These are phyloP conservation scores for Yarrowia sp. DNA, from an alignment of 805 yeast species.

Conservation along the genomic window DNA sequence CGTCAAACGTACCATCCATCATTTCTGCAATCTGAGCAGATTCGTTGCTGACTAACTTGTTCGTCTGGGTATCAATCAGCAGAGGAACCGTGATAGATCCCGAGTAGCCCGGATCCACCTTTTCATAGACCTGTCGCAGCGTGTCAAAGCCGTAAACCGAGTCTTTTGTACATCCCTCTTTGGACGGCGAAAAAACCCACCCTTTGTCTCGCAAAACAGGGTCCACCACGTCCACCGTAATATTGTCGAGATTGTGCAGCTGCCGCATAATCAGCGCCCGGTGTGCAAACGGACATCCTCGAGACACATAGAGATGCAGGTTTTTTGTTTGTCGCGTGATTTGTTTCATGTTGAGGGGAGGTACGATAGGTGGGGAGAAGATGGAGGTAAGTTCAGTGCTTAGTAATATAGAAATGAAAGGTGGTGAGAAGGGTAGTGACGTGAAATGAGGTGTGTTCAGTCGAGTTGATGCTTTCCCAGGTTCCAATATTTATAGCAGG, in stretches of 20 bases:
- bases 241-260: conserved; percentile 62
- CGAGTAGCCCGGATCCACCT: conserved; percentile 66
- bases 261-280: conserved; percentile 69
- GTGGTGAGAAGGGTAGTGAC: too few relatives aligned
- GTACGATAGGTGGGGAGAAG: background rate
- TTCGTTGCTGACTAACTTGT: conserved; percentile 87
- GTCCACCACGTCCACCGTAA: conserved; percentile 67
- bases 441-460: too few relatives aligned
- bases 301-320: conserved; percentile 56
- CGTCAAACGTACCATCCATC: conserved; percentile 60
- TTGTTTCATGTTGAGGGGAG: background rate
- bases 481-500: too few relatives aligned
- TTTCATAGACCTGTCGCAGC: conserved; percentile 66
- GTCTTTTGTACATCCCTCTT: conserved; percentile 52
- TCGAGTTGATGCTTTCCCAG: too few relatives aligned
- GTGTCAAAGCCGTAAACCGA: conserved; percentile 56
- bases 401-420: too few relatives aligned
- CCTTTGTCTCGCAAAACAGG: conserved; percentile 86
- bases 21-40: conserved; percentile 71
- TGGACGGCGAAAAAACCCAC: conserved; percentile 72
- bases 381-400: too few relatives aligned
- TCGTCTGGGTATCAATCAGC: conserved; percentile 78
- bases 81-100: conserved; percentile 93
- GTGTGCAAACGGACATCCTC: conserved; percentile 97
- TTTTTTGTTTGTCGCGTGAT: background rate